These are phyloP conservation scores for Heritiera fomes DNA, from an alignment of 345 rosid species.

Conservation along the genomic window DNA sequence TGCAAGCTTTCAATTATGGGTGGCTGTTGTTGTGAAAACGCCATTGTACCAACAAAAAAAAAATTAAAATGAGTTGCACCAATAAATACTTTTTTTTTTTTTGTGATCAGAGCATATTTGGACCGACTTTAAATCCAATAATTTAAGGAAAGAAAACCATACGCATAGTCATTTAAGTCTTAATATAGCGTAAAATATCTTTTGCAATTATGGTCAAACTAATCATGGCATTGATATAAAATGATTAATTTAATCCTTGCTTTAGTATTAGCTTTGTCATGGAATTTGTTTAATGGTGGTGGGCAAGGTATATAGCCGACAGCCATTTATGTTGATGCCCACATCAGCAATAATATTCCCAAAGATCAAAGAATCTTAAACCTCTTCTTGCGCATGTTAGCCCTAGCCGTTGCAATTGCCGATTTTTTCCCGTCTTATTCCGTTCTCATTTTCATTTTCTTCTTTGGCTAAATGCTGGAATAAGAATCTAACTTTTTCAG, in stretches of 20 bases:
- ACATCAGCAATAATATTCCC: constrained; percentile 8
- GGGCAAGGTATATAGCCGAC: constrained; percentile 50
- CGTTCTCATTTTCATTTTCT: no score
- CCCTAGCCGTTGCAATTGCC: constrained; percentile 17
- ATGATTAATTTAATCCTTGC: constrained; percentile 25
- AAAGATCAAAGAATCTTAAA: constrained; percentile 21
- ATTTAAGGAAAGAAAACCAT: no score
- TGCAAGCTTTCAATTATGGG: no score
- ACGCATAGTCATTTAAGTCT: neutral
- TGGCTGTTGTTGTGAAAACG: no score
- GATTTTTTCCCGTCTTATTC: neutral
- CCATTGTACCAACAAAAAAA: no score
- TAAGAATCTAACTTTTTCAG: no score
- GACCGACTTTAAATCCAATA: no score
- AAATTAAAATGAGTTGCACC: no score
- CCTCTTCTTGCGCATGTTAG: constrained; percentile 1
- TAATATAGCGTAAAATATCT: neutral
- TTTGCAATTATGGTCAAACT: constrained; percentile 29
- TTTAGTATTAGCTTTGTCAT: neutral
- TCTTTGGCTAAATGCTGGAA: no score
- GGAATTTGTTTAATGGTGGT: constrained; percentile 21
- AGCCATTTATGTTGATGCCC: constrained; percentile 28
- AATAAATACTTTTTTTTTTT: no score
- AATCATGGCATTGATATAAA: constrained; percentile 29
- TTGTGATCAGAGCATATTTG: no score